Evolutionary conservation across 345 rosid genomes (phyloP).

Genomic region (Brassica juncea): DNA sequence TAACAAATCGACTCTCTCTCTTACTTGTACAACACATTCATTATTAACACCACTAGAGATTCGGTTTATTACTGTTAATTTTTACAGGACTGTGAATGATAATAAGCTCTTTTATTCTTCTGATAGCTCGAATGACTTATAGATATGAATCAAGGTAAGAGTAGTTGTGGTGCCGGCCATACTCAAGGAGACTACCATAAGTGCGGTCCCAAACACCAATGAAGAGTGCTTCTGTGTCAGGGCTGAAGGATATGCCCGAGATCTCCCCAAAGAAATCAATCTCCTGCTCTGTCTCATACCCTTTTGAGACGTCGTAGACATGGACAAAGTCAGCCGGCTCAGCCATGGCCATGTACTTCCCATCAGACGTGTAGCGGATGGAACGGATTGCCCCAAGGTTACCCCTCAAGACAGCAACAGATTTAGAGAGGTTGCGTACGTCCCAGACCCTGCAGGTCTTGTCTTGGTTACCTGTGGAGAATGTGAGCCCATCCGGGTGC

Average conservation of each 20-base stretch:
- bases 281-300: constrained; percentile 70
- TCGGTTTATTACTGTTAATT: not conserved
- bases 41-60: constrained; percentile 32
- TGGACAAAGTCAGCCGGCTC: constrained; percentile 90
- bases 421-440: constrained; percentile 55
- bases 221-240: constrained; percentile 69
- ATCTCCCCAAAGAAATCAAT: constrained; percentile 83
- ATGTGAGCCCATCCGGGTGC: constrained; percentile 70
- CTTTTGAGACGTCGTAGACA: constrained; percentile 57
- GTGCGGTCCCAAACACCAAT: constrained; percentile 84
- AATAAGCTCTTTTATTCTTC: constrained; percentile 37
- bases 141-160: constrained; percentile 57
- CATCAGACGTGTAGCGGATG: constrained; percentile 70
- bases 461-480: constrained; percentile 85
- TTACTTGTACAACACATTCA: constrained; percentile 35
- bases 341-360: constrained; percentile 73
- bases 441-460: constrained; percentile 81
- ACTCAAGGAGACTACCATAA: constrained; percentile 79
- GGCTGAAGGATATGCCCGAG: constrained; percentile 81
- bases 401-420: constrained; percentile 68
- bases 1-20: constrained; percentile 15
- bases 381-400: constrained; percentile 78
- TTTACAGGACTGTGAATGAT: constrained; percentile 48
- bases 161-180: constrained; percentile 55
- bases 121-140: constrained; percentile 34